A percentile compares a stretch with the other conserved stretches of the same genome.
Conservation (phyloP, 2,329 filamentous ascomycete species). For the Fusarium pseudonygamai region DNA sequence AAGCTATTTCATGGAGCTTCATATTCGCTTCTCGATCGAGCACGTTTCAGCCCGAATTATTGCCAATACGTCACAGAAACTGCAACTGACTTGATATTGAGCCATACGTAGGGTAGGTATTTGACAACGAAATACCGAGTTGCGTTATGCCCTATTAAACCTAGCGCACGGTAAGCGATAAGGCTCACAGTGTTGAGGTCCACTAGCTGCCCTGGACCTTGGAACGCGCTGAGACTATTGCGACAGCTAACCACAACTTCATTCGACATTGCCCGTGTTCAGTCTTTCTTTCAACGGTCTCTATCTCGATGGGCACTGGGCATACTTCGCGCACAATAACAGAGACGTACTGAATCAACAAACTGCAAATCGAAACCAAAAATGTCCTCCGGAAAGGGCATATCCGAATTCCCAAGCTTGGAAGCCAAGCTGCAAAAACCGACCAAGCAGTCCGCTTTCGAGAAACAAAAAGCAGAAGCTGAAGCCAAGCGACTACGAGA, state of each 20-base stretch:
- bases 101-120: not conserved
- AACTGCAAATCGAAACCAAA: constrained; percentile 13
- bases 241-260: constrained; percentile 11
- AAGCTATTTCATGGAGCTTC: too few relatives aligned
- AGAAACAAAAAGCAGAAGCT: constrained; percentile 87
- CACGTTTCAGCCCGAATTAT: not conserved
- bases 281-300: not conserved
- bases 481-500: constrained; percentile 88
- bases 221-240: not conserved
- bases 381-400: constrained; percentile 61
- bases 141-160: not conserved
- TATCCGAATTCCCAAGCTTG: constrained; percentile 73
- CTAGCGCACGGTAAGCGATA: not conserved
- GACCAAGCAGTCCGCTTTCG: constrained; percentile 86
- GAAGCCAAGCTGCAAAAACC: constrained; percentile 82
- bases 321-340: not conserved
- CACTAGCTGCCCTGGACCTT: not conserved
- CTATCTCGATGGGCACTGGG: not conserved
- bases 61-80: not conserved
- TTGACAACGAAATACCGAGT: not conserved
- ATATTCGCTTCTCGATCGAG: too few relatives aligned
- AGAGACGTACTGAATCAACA: constrained; percentile 22
- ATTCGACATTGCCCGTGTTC: not conserved
- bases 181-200: not conserved
- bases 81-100: not conserved